phyloP scores from a whole-genome alignment of 2,329 filamentous ascomycete species.

The Calonectria pseudoreteaudii region DNA sequence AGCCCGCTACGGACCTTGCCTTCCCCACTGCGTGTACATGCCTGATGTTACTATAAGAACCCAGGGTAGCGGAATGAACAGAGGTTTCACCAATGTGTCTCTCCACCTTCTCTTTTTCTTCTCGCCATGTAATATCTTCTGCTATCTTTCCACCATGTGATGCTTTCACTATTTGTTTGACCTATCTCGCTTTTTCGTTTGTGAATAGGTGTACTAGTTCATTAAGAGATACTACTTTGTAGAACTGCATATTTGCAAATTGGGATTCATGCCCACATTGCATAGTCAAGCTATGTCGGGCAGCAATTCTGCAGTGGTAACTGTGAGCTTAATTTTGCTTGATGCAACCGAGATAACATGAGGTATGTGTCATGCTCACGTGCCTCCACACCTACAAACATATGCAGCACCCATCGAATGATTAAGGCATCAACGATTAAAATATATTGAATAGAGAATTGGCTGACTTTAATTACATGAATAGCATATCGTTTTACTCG shows the following conservation, averaged over 20 bases:
- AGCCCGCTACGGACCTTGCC: background rate
- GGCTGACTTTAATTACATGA: background rate
- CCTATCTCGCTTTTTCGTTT: too few species aligned
- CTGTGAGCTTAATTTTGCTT: background rate
- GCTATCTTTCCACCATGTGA: background rate
- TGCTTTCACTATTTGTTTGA: too few species aligned
- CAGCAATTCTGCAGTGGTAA: too few species aligned
- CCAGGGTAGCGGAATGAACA: background rate
- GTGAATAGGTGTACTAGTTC: too few species aligned
- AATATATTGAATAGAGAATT: background rate
- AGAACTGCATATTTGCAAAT: too few species aligned
- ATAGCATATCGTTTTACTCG: background rate
- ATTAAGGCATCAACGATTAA: background rate
- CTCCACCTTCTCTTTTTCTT: background rate
- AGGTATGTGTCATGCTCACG: background rate
- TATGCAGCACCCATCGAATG: background rate
- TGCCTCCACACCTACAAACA: background rate
- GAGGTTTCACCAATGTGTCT: background rate
- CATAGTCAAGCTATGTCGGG: too few species aligned
- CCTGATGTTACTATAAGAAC: background rate
- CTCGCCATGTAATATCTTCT: background rate
- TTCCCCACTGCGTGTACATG: background rate
- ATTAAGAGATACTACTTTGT: too few species aligned
- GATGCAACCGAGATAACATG: background rate
- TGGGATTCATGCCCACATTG: too few species aligned